phyloP scores from a whole-genome alignment of 2,329 filamentous ascomycete genomes.

The Cytospora schulzeri region DNA sequence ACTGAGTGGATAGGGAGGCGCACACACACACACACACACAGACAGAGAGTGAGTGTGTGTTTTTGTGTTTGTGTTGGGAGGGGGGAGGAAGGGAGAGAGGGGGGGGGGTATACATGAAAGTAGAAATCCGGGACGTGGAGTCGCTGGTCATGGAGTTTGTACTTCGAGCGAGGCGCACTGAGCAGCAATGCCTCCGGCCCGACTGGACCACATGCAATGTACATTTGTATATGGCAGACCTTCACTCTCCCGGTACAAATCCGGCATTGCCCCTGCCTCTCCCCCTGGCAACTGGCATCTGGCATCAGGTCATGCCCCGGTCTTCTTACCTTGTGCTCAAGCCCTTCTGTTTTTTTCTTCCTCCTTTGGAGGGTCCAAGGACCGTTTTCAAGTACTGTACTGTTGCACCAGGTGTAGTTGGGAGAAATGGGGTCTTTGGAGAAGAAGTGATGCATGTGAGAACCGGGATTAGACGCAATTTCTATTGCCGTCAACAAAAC shows the following conservation, averaged over 20 bases:
- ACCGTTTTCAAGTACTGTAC: constrained; percentile 9
- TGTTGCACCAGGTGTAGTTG: too few relatives aligned
- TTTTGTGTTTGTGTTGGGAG: not conserved
- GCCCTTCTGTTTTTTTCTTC: not conserved
- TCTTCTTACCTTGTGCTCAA: not conserved
- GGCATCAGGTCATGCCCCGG: constrained; percentile 15
- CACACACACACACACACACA: not conserved
- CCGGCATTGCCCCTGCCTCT: constrained; percentile 3
- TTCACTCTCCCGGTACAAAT: not conserved
- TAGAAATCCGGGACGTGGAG: constrained; percentile 1
- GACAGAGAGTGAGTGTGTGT: constrained; percentile 2
- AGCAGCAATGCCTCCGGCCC: constrained; percentile 17
- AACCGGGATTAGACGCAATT: constrained; percentile 11
- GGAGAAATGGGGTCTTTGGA: not conserved
- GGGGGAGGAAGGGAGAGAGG: not conserved
- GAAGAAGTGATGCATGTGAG: constrained; percentile 7
- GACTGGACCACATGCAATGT: constrained; percentile 14
- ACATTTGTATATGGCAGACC: constrained; percentile 10
- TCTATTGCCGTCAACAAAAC: constrained; percentile 9
- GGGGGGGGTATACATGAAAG: not conserved
- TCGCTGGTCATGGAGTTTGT: constrained; percentile 11
- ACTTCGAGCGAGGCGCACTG: constrained; percentile 7
- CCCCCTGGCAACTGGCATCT: constrained; percentile 13
- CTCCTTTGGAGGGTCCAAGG: constrained; percentile 1
- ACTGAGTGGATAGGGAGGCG: constrained; percentile 11